Percentiles rank a stretch among this genome's conserved stretches.
phyloP scores from a whole-genome alignment of 805 yeast species.

The Metschnikowia lochheadii region DNA sequence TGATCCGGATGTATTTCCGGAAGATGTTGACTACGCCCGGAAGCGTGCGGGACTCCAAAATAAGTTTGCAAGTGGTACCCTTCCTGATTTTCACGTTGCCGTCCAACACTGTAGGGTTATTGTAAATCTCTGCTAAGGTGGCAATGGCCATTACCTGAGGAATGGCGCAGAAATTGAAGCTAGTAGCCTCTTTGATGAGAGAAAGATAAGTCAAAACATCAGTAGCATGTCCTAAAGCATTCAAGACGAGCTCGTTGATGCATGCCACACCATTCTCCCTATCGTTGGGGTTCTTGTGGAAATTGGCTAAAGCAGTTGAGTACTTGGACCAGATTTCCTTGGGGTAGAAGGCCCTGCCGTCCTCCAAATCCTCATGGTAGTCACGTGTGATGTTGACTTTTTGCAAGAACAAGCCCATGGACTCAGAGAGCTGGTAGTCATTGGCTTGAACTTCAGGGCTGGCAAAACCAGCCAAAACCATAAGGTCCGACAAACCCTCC shows the following conservation, averaged over 20 bases:
- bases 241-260: constrained; percentile 73
- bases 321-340: constrained; percentile 87
- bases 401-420: constrained; percentile 94
- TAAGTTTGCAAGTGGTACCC: constrained; percentile 77
- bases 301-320: constrained; percentile 58
- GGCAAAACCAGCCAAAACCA: constrained; percentile 72
- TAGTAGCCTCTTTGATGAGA: constrained; percentile 71
- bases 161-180: constrained; percentile 90
- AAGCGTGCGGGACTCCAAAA: constrained; percentile 68
- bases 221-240: constrained; percentile 72
- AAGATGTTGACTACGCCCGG: constrained; percentile 75
- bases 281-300: constrained; percentile 41
- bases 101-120: constrained; percentile 69
- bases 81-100: constrained; percentile 82
- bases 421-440: constrained; percentile 57
- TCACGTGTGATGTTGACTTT: constrained; percentile 96
- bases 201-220: constrained; percentile 76
- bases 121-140: constrained; percentile 79
- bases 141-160: constrained; percentile 99
- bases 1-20: constrained; percentile 64
- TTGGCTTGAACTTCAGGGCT: constrained; percentile 45
- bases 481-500: constrained; percentile 84
- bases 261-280: constrained; percentile 66
- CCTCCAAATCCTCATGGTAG: constrained; percentile 84
- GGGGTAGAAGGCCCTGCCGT: constrained; percentile 96